These are phyloP conservation scores for Nicotiana tabacum DNA, from an alignment of 257 asterid species.

Conservation along the genomic window DNA sequence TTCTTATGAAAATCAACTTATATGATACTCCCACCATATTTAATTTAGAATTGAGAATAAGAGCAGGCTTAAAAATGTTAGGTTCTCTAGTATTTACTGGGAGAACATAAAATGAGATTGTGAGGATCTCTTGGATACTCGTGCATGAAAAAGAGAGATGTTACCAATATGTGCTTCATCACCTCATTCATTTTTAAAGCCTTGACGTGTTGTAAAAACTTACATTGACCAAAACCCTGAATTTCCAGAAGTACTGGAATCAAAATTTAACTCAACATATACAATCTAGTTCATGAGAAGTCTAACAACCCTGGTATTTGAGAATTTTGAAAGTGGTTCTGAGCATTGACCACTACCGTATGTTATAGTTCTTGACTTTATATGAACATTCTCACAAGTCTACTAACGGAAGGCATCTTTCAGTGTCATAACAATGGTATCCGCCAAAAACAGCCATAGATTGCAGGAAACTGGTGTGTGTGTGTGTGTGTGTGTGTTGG, in stretches of 20 bases:
- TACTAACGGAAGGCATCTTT: background rate
- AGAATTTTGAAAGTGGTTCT: background rate
- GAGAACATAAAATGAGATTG: background rate
- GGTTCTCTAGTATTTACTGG: background rate
- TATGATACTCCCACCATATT: background rate
- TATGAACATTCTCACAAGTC: background rate
- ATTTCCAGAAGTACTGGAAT: background rate
- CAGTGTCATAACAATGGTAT: background rate
- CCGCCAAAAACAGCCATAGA: background rate
- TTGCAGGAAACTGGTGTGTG: background rate
- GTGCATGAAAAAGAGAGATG: background rate
- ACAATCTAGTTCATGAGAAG: background rate
- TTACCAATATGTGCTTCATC: background rate
- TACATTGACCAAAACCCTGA: background rate
- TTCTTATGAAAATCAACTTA: background rate
- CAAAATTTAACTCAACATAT: background rate
- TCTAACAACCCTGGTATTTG: background rate
- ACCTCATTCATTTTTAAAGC: background rate
- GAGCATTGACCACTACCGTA: background rate
- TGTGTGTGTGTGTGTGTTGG: too few species aligned
- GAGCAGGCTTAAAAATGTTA: background rate
- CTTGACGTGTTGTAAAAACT: background rate
- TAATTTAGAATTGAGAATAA: background rate
- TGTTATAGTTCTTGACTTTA: background rate
- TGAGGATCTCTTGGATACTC: background rate